phyloP scores from a whole-genome alignment of 805 yeast genomes.

The Kodamaea restingae region DNA sequence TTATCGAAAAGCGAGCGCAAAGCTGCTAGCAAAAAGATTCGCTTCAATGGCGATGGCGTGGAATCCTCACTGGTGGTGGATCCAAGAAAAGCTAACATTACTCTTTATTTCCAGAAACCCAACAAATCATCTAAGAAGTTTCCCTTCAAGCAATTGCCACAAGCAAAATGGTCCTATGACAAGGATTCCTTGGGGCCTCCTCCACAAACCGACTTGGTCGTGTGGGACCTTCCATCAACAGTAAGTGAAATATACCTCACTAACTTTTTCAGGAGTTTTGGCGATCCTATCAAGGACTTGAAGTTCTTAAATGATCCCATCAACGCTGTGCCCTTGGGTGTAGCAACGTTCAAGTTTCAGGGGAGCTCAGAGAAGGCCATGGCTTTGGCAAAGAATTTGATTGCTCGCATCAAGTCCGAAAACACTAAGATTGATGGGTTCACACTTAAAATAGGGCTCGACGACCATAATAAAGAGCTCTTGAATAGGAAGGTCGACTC shows the following conservation, averaged over 20 bases:
- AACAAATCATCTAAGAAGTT: constrained; percentile 37
- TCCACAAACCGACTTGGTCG: constrained; percentile 65
- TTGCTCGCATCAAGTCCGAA: constrained; percentile 22
- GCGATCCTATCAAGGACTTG: constrained; percentile 54
- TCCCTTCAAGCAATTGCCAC: constrained; percentile 41
- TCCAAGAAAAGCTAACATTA: constrained; percentile 35
- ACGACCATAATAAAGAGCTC: constrained; percentile 39
- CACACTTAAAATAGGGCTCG: constrained; percentile 49
- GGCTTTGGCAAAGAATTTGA: constrained; percentile 31
- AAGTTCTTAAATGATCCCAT: constrained; percentile 63
- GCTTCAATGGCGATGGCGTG: constrained; percentile 30
- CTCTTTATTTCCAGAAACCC: constrained; percentile 33
- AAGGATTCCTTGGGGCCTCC: constrained; percentile 69
- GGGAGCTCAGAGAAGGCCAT: constrained; percentile 48
- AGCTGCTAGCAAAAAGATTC: constrained; percentile 35
- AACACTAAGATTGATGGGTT: constrained; percentile 50
- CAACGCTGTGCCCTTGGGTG: constrained; percentile 75
- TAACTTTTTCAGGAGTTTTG: constrained; percentile 59
- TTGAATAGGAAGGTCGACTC: constrained; percentile 33
- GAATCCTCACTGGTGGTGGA: constrained; percentile 24
- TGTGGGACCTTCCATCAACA: constrained; percentile 60
- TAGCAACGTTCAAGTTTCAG: constrained; percentile 59
- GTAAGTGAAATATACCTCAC: constrained; percentile 42
- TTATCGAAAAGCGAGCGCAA: constrained; percentile 31
- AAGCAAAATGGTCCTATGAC: constrained; percentile 52